Conservation (phyloP, 805 yeast species). For the Saturnispora silvae region DNA sequence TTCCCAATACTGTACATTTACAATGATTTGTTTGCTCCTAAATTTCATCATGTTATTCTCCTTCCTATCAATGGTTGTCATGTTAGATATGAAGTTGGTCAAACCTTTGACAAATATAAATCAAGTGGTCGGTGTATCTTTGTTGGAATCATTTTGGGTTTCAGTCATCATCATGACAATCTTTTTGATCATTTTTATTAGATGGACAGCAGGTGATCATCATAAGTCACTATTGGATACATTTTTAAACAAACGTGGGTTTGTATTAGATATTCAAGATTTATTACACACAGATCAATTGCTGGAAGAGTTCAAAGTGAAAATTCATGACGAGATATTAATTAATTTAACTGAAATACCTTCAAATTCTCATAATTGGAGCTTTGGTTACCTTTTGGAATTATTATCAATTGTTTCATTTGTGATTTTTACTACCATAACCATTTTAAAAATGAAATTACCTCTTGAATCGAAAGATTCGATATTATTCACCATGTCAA, state of each 20-base stretch:
- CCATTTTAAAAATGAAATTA: constrained; percentile 33
- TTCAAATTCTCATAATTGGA: constrained; percentile 32
- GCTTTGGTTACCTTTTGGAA: constrained; percentile 45
- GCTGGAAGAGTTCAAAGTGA: neutral
- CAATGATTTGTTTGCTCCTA: constrained; percentile 37
- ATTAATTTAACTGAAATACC: neutral
- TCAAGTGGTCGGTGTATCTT: constrained; percentile 29
- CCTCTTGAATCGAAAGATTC: constrained; percentile 15
- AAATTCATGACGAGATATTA: neutral
- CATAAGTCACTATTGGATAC: constrained; percentile 11
- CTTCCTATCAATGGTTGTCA: constrained; percentile 52
- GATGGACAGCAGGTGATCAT: constrained; percentile 26
- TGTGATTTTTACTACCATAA: constrained; percentile 37
- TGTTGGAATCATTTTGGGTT: constrained; percentile 27
- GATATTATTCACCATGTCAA: neutral
- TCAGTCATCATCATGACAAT: constrained; percentile 16
- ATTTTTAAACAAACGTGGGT: constrained; percentile 22
- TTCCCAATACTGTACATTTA: constrained; percentile 34
- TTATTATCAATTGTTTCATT: constrained; percentile 41
- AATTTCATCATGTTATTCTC: constrained; percentile 56
- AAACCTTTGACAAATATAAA: constrained; percentile 14
- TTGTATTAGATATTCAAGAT: constrained; percentile 20
- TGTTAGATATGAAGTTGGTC: constrained; percentile 47
- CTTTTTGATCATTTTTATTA: constrained; percentile 23
- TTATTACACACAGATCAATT: neutral